Conservation (phyloP, 163 green algal genomes). For the Scenedesmus sp. region DNA sequence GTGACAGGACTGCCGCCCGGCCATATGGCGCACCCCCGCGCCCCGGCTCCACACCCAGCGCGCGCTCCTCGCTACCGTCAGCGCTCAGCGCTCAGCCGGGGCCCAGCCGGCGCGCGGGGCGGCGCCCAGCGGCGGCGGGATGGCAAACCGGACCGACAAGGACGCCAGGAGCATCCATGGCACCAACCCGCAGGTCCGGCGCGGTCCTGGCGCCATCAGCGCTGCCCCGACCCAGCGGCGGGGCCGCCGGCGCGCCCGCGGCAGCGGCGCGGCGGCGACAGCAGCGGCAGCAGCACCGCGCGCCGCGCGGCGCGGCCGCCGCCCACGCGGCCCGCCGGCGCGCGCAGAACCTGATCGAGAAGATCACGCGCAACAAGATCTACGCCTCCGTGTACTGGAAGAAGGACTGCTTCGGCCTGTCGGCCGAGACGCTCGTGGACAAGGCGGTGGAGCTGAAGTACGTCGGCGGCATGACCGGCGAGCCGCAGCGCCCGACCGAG, state of each 20-base stretch:
- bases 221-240: not conserved
- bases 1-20: too few species aligned
- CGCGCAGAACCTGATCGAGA: conserved; percentile 92
- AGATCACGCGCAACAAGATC: conserved; percentile 92
- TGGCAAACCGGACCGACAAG: conserved; percentile 92
- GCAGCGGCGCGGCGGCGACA: not conserved
- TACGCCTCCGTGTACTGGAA: conserved; percentile 97
- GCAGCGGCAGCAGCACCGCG: not conserved
- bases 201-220: too few species aligned
- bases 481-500: conserved; percentile 83
- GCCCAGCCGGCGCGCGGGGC: too few species aligned
- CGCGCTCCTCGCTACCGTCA: too few species aligned
- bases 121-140: too few species aligned
- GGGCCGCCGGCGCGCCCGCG: not conserved
- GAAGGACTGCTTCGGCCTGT: conserved; percentile 97
- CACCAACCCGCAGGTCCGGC: conserved; percentile 89
- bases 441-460: conserved; percentile 90
- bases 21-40: too few species aligned
- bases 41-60: too few species aligned
- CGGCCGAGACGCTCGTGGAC: conserved; percentile 93
- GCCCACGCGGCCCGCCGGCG: not conserved
- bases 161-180: conserved; percentile 80
- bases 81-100: too few species aligned
- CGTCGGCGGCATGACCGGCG: conserved; percentile 89
- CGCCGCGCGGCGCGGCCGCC: not conserved